Evolutionary conservation across 2,329 filamentous ascomycete species (phyloP).

Genomic region (Xylariales sp.): DNA sequence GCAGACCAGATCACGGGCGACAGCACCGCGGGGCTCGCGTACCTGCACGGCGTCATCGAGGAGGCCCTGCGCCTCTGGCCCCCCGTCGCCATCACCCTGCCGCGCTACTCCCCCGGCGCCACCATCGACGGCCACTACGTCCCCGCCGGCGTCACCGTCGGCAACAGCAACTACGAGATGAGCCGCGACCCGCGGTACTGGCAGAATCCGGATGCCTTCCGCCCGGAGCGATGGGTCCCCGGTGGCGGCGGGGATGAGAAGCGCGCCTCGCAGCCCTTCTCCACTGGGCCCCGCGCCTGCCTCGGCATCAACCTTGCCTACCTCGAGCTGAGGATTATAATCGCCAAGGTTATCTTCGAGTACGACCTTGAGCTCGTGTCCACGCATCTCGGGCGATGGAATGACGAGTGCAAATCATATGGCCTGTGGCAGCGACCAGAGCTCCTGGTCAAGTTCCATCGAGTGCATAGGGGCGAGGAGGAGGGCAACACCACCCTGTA

Average conservation of each 20-base stretch:
- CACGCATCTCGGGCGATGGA: not conserved
- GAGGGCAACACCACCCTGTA: too few relatives aligned
- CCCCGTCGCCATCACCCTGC: conserved; percentile 21
- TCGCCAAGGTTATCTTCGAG: conserved; percentile 30
- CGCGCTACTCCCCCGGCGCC: conserved; percentile 19
- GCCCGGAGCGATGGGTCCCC: conserved; percentile 9
- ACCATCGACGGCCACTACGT: conserved; percentile 11
- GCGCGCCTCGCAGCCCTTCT: conserved; percentile 11
- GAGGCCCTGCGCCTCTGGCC: conserved; percentile 26
- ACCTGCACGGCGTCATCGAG: conserved; percentile 23
- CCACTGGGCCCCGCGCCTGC: conserved; percentile 15
- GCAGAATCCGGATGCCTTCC: conserved; percentile 7
- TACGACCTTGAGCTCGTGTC: conserved; percentile 30
- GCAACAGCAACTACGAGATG: conserved; percentile 31
- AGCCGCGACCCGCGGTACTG: conserved; percentile 6
- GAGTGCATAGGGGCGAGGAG: too few relatives aligned
- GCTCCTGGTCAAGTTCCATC: conserved; percentile 1
- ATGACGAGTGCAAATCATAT: not conserved
- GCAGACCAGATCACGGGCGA: conserved; percentile 9
- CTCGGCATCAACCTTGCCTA: conserved; percentile 22
- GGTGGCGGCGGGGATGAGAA: conserved; percentile 15
- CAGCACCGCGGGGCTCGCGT: conserved; percentile 14
- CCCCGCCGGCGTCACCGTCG: conserved; percentile 26
- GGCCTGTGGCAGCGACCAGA: not conserved
- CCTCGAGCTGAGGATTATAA: conserved; percentile 29